Conservation (phyloP, 2,329 filamentous ascomycete species). For the Cladobotryum protrusum region DNA sequence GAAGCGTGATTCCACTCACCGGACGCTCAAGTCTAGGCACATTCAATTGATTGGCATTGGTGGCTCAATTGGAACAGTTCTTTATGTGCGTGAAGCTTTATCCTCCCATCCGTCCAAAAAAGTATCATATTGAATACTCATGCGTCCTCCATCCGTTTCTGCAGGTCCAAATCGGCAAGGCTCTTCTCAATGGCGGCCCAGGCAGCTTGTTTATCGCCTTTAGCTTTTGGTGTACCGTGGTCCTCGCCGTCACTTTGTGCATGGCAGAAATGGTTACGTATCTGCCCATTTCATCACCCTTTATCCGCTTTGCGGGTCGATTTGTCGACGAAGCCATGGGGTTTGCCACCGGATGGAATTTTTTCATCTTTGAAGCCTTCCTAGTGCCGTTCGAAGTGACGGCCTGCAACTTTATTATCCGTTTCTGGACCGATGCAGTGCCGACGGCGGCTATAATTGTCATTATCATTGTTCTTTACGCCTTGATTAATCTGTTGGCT, state of each 20-base stretch:
- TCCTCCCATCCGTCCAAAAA: neutral
- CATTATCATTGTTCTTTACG: conserved; percentile 41
- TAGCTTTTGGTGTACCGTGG: conserved; percentile 54
- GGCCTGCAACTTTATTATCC: conserved; percentile 56
- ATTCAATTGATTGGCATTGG: conserved; percentile 58
- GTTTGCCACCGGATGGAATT: conserved; percentile 68
- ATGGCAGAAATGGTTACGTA: conserved; percentile 75
- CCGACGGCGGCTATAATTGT: conserved; percentile 56
- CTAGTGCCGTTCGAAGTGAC: conserved; percentile 64
- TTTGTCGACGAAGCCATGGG: conserved; percentile 72
- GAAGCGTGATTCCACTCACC: conserved; percentile 39
- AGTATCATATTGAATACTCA: conserved; percentile 12
- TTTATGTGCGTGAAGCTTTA: conserved; percentile 38
- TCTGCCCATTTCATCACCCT: conserved; percentile 69
- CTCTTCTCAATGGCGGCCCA: conserved; percentile 53
- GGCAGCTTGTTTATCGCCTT: conserved; percentile 54
- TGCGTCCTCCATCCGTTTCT: conserved; percentile 13
- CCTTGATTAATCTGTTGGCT: conserved; percentile 61
- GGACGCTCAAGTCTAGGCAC: conserved; percentile 49
- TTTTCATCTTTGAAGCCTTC: conserved; percentile 63
- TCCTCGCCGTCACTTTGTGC: conserved; percentile 53
- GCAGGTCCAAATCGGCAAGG: conserved; percentile 50
- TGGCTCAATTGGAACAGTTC: conserved; percentile 57
- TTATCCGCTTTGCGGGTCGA: conserved; percentile 69
- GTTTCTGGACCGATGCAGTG: conserved; percentile 56